phyloP scores from a whole-genome alignment of 805 yeast genomes.

The Lipomyces lipofer region DNA sequence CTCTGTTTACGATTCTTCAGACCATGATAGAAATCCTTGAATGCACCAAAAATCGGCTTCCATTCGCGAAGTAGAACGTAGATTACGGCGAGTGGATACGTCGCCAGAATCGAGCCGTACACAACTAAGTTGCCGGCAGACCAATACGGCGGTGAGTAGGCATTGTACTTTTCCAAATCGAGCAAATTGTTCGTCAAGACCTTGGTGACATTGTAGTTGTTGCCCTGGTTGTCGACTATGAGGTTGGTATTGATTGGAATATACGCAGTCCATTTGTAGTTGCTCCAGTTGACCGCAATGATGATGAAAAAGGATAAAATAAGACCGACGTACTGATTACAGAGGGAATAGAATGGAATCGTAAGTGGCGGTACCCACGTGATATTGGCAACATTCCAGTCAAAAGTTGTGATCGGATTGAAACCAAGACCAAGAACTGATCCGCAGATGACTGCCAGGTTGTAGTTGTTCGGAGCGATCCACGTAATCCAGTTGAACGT shows the following conservation, averaged over 20 bases:
- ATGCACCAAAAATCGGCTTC: not conserved
- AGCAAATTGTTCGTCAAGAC: conserved; percentile 52
- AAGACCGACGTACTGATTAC: conserved; percentile 45
- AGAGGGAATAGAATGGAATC: conserved; percentile 38
- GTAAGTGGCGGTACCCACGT: conserved; percentile 42
- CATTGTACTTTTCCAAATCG: conserved; percentile 49
- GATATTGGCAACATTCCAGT: conserved; percentile 62
- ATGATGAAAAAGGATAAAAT: conserved; percentile 52
- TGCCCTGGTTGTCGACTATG: conserved; percentile 52
- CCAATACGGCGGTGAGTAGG: conserved; percentile 64
- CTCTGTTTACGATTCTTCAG: not conserved
- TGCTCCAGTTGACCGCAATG: conserved; percentile 54
- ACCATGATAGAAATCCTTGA: conserved; percentile 32
- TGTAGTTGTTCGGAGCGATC: conserved; percentile 57
- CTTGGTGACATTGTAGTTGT: conserved; percentile 50
- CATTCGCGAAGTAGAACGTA: conserved; percentile 5
- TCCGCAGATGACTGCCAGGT: conserved; percentile 67
- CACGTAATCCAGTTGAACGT: conserved; percentile 61
- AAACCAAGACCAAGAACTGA: conserved; percentile 61
- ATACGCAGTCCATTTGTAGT: conserved; percentile 56
- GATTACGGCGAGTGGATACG: conserved; percentile 31
- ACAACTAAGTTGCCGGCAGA: conserved; percentile 55
- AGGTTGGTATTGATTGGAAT: conserved; percentile 55
- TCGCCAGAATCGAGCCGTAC: conserved; percentile 64
- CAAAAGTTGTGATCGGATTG: conserved; percentile 62